Percentiles rank a stretch among this genome's conserved stretches.
These are phyloP conservation scores for Talaromyces sp. DNA, from an alignment of 2,329 filamentous ascomycete genomes.

Conservation along the genomic window DNA sequence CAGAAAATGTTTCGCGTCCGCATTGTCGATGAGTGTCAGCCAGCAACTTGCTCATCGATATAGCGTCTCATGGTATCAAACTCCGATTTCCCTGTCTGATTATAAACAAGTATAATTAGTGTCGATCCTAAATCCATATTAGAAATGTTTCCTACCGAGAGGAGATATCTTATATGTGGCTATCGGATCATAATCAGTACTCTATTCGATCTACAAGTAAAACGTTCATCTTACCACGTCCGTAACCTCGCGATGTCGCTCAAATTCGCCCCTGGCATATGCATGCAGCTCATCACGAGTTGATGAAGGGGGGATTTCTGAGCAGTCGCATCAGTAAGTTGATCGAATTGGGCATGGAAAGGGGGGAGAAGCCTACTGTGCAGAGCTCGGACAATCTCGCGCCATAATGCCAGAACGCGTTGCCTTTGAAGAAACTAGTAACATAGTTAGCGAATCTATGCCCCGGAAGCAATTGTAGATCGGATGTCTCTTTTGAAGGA, in stretches of 20 bases:
- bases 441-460: background rate
- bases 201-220: background rate
- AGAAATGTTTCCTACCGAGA: conserved; percentile 37
- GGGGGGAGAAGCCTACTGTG: conserved; percentile 33
- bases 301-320: conserved; percentile 44
- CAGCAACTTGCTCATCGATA: conserved; percentile 47
- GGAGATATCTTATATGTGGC: conserved; percentile 50
- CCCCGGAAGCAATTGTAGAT: background rate
- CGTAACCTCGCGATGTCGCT: conserved; percentile 45
- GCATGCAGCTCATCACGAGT: conserved; percentile 44
- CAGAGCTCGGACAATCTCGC: conserved; percentile 45
- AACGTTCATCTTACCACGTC: conserved; percentile 39
- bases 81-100: conserved; percentile 49
- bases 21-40: conserved; percentile 14
- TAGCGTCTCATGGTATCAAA: conserved; percentile 52
- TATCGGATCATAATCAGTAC: conserved; percentile 9
- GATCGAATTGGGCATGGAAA: background rate
- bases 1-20: background rate
- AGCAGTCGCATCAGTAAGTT: conserved; percentile 1
- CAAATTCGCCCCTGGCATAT: conserved; percentile 50
- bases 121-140: background rate
- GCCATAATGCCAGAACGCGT: conserved; percentile 47
- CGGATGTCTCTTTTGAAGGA: background rate
- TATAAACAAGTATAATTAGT: conserved; percentile 11
- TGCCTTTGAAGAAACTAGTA: conserved; percentile 47